Evolutionary conservation across 352 stramenopile genomes (phyloP), one percentile per base, ranked within the genome.

Genomic region (Pythium utonaiense): DNA sequence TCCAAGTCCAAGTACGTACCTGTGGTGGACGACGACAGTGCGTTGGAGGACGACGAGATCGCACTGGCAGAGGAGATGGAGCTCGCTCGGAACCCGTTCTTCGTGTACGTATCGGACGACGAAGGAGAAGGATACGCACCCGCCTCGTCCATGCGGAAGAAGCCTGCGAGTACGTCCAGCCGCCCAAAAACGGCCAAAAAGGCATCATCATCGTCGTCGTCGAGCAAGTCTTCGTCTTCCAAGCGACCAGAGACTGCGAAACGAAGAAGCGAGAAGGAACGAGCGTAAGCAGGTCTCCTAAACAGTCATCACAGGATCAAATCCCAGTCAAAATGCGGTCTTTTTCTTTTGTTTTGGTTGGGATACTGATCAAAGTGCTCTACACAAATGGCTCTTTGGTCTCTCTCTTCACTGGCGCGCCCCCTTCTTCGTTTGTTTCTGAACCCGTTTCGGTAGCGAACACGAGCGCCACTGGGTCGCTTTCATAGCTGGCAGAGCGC

Each of bases 71-170:
- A 89, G 25, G 83, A 91, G 49, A 69, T 91, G 30, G 80, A 93
- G 60, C 66, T 89, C 10, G 68, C 75, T 36, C 73, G 80, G 6
- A 91, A 93, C 55, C 82, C 82, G 22, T 94, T 91, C 60, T 89
- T 94, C 44, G 74, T 92, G 51, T 94, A 94, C 67, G 78, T 91
- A 24, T 88, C 78, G 5, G 84, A 94, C 55, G 86, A 90, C 1
- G 81, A 93, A 61, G 78, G 80, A 6, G 81, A 92, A 42, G 84
- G 84, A 13, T 92, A 91, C 53, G 84, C 84, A 16, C 79, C 82
- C 17, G 84, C 83, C 14, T 65, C 78, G 14, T 62, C 64, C 30
- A 75, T 63, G 38, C 67, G 78, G 2, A 87, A 79, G 66, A 88
- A 83, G 31, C 16, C 49, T 47, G 30, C 50, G 14, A 22, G 19